These are phyloP conservation scores for Castanea sativa DNA, from an alignment of 306 rosid species.

Conservation along the genomic window DNA sequence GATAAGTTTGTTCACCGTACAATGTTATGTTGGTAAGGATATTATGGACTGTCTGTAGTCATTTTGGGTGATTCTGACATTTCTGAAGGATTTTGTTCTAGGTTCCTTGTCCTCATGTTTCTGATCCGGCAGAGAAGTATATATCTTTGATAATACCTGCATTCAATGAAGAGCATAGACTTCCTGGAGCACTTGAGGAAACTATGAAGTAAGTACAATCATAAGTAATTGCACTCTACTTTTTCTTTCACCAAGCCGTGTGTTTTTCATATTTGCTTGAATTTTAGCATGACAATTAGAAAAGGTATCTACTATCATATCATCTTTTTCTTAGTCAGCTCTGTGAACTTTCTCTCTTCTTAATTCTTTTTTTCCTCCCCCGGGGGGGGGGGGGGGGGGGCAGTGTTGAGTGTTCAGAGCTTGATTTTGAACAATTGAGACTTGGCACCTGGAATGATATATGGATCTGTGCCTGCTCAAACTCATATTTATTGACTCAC, in stretches of 20 bases:
- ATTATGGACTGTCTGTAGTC: conserved; percentile 9
- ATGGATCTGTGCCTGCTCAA: neutral
- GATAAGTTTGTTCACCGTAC: neutral
- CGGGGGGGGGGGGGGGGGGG: neutral
- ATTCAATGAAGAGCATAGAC: conserved; percentile 82
- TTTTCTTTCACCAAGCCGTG: neutral
- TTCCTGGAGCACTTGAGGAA: conserved; percentile 86
- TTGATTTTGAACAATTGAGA: neutral
- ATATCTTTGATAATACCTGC: conserved; percentile 84
- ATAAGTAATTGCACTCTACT: neutral
- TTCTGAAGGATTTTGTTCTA: conserved; percentile 17
- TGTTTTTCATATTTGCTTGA: neutral
- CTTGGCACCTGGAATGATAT: neutral
- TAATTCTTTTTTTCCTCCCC: neutral
- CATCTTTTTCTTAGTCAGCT: neutral
- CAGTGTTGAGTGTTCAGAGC: neutral
- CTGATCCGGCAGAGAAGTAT: conserved; percentile 86
- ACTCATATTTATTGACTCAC: neutral
- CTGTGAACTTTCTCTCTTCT: neutral
- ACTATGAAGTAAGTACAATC: conserved; percentile 65
- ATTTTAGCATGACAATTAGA: neutral
- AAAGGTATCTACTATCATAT: neutral
- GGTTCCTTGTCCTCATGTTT: conserved; percentile 81
- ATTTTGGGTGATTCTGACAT: conserved; percentile 28
- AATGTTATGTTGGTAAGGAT: neutral